Conservation (phyloP, 2,329 filamentous ascomycete genomes). For the Gaeumannomyces sp. region DNA sequence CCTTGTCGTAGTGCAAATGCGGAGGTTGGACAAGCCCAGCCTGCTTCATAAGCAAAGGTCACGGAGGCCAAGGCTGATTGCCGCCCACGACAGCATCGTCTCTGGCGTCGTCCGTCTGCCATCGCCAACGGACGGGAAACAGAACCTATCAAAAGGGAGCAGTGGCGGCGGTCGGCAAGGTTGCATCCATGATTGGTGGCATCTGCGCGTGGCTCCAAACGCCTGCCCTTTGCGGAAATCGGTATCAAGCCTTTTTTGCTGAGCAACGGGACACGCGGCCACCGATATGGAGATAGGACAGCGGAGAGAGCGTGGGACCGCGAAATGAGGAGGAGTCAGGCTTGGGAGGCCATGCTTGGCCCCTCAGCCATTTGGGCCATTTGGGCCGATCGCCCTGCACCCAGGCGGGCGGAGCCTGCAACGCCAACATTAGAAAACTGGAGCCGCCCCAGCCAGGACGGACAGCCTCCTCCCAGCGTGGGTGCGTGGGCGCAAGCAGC, state of each 20-base stretch:
- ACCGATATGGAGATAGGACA: background rate
- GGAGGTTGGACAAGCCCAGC: background rate
- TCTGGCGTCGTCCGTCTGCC: too few relatives aligned
- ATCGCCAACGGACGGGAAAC: background rate
- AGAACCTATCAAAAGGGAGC: background rate
- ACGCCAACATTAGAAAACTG: background rate
- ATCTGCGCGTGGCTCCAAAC: background rate
- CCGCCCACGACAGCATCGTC: too few relatives aligned
- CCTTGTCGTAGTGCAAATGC: background rate
- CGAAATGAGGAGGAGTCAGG: slow-evolving; percentile 1
- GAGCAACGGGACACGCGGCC: background rate
- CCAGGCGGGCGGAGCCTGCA: slow-evolving; percentile 1
- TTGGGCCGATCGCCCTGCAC: background rate
- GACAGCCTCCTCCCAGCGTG: background rate
- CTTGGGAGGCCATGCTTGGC: background rate
- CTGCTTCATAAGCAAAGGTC: background rate
- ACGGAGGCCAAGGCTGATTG: background rate
- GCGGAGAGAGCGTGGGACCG: background rate
- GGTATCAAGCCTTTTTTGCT: background rate
- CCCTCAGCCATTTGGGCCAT: background rate
- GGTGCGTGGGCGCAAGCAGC: background rate
- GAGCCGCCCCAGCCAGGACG: background rate
- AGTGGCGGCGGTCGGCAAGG: background rate
- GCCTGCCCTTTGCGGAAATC: background rate
- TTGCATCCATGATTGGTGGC: background rate